Evolutionary conservation across 352 stramenopile species (phyloP).

Genomic region (Phytophthora litchii): DNA sequence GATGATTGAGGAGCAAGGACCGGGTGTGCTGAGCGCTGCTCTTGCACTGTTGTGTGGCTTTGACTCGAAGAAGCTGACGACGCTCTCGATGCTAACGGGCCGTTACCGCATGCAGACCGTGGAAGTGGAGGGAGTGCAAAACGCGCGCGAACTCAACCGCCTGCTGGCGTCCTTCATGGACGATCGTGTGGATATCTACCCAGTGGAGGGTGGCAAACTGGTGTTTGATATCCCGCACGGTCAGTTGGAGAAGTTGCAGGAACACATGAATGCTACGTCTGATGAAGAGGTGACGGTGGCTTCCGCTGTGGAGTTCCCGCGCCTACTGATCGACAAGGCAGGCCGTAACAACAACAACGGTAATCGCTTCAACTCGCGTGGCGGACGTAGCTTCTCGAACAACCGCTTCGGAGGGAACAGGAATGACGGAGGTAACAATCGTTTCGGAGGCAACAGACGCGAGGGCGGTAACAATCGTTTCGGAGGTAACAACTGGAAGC

Average conservation of each 20-base stretch:
- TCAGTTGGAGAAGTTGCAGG: conserved; percentile 50
- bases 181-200: conserved; percentile 55
- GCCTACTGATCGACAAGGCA: conserved; percentile 50
- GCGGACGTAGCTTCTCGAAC: conserved; percentile 36
- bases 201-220: conserved; percentile 62
- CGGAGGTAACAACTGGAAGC: conserved; percentile 16
- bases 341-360: conserved; percentile 29
- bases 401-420: conserved; percentile 34
- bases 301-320: conserved; percentile 57
- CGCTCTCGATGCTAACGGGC: conserved; percentile 81
- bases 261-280: conserved; percentile 42
- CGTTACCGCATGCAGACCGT: conserved; percentile 70
- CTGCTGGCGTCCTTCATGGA: conserved; percentile 52
- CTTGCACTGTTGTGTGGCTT: conserved; percentile 81
- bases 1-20: conserved; percentile 64
- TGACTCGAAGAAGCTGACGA: conserved; percentile 65
- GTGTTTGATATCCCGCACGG: conserved; percentile 72
- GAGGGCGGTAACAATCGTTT: conserved; percentile 21
- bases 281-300: conserved; percentile 47
- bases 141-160: conserved; percentile 54
- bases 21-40: conserved; percentile 62
- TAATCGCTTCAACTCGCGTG: conserved; percentile 39
- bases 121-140: conserved; percentile 53
- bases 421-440: conserved; percentile 24
- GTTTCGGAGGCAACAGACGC: conserved; percentile 31